Percentiles rank a stretch among this genome's conserved stretches.
These are phyloP conservation scores for Solanum tacnaense DNA, from an alignment of 257 asterid genomes.

Conservation along the genomic window DNA sequence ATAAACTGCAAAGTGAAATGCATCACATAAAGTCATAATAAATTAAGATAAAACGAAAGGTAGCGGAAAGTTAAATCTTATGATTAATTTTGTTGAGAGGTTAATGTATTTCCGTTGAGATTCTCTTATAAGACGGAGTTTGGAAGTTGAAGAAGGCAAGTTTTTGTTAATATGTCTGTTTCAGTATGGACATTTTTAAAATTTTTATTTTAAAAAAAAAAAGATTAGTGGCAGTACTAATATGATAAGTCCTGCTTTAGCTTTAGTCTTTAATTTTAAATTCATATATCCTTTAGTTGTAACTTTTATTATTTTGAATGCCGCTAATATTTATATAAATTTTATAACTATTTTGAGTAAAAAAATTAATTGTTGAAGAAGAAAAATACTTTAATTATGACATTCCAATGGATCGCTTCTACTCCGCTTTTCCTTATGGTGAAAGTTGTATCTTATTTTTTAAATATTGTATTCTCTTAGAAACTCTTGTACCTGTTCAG, in stretches of 20 bases:
- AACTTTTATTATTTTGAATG: not conserved
- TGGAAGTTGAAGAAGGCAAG: not conserved
- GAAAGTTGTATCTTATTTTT: too few relatives aligned
- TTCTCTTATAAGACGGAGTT: not conserved
- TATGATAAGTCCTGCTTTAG: too few relatives aligned
- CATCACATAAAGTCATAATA: not conserved
- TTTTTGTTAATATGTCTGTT: not conserved
- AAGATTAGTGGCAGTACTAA: not conserved
- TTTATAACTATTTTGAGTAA: too few relatives aligned
- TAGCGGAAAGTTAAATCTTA: not conserved
- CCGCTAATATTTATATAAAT: too few relatives aligned
- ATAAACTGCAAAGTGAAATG: not conserved
- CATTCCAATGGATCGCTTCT: too few relatives aligned
- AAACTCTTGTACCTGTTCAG: too few relatives aligned
- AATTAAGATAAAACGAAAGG: not conserved
- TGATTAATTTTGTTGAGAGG: not conserved
- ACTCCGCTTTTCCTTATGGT: too few relatives aligned
- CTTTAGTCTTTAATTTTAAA: too few relatives aligned
- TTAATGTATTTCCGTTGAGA: not conserved
- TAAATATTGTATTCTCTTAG: too few relatives aligned
- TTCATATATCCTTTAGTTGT: not conserved
- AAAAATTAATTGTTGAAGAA: too few relatives aligned
- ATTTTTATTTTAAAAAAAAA: too few relatives aligned
- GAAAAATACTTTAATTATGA: too few relatives aligned
- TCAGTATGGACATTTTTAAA: not conserved